Conservation (phyloP, 1,139 yeast genomes). For the Debaryomycetaceae sp. region DNA sequence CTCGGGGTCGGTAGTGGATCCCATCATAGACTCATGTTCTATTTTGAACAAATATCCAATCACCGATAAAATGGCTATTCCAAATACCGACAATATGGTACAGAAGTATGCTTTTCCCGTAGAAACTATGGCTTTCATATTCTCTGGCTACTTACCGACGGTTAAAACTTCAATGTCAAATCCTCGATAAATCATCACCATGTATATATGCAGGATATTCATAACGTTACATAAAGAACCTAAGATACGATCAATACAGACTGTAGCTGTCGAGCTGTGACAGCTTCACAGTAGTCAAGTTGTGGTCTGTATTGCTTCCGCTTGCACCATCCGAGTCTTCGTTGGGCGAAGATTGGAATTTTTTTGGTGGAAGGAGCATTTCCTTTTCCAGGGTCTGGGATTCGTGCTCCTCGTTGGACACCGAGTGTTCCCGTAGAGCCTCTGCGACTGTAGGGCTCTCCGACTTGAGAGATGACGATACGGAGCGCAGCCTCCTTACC, state of each 20-base stretch:
- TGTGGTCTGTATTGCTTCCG: too few species aligned
- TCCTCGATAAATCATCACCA: not conserved
- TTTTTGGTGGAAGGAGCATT: not conserved
- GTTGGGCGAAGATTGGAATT: not conserved
- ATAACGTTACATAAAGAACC: not conserved
- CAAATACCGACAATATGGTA: slow-evolving; percentile 87
- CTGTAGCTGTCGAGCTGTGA: not conserved
- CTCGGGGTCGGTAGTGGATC: slow-evolving; percentile 84
- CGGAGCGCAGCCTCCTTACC: slow-evolving; percentile 16
- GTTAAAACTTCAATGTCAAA: not conserved
- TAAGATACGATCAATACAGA: not conserved
- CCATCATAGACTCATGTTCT: slow-evolving; percentile 90
- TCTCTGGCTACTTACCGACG: not conserved
- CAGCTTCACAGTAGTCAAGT: too few species aligned
- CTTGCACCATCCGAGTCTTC: not conserved
- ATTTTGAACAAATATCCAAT: slow-evolving; percentile 77
- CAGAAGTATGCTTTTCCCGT: slow-evolving; percentile 93
- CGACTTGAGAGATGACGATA: not conserved
- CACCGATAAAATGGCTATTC: slow-evolving; percentile 78
- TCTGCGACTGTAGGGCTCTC: not conserved
- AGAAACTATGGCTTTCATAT: slow-evolving; percentile 35
- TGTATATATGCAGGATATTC: not conserved
- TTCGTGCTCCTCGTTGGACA: not conserved
- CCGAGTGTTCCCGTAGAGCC: not conserved
- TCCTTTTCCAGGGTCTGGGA: not conserved